Conservation (phyloP, 2,329 filamentous ascomycete species). For the Alternaria atra region DNA sequence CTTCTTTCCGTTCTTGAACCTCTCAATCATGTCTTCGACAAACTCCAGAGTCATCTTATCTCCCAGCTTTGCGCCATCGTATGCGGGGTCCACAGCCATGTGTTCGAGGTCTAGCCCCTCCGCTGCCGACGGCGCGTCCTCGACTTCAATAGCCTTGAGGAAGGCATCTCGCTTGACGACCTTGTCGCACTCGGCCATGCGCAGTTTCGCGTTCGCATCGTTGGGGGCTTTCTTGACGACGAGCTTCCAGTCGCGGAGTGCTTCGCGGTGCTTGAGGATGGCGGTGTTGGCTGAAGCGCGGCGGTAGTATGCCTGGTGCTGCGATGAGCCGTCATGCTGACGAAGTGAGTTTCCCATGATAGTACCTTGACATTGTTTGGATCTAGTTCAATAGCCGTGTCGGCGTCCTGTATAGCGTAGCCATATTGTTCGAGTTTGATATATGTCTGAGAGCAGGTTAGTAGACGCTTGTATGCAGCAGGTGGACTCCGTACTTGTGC, state of each 20-base stretch:
- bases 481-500: constrained; percentile 74
- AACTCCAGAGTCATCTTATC: constrained; percentile 95
- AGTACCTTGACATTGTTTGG: constrained; percentile 84
- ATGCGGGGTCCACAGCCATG: constrained; percentile 81
- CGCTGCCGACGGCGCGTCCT: constrained; percentile 89
- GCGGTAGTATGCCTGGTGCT: constrained; percentile 84
- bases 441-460: constrained; percentile 70
- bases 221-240: constrained; percentile 86
- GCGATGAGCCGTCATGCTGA: constrained; percentile 12
- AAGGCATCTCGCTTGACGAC: constrained; percentile 92
- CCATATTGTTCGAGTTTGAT: constrained; percentile 97
- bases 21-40: constrained; percentile 94
- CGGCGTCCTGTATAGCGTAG: constrained; percentile 89
- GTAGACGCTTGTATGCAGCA: constrained; percentile 23
- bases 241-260: constrained; percentile 89
- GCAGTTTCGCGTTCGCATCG: constrained; percentile 91
- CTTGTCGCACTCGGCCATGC: constrained; percentile 92
- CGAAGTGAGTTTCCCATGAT: background rate
- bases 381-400: constrained; percentile 89
- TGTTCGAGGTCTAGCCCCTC: constrained; percentile 88
- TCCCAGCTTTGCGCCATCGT: constrained; percentile 82
- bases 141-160: constrained; percentile 91
- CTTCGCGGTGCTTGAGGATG: constrained; percentile 87
- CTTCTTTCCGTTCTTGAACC: constrained; percentile 90
- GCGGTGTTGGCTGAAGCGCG: constrained; percentile 91